Conservation (phyloP, 2,329 filamentous ascomycete genomes). For the Capronia coronata region DNA sequence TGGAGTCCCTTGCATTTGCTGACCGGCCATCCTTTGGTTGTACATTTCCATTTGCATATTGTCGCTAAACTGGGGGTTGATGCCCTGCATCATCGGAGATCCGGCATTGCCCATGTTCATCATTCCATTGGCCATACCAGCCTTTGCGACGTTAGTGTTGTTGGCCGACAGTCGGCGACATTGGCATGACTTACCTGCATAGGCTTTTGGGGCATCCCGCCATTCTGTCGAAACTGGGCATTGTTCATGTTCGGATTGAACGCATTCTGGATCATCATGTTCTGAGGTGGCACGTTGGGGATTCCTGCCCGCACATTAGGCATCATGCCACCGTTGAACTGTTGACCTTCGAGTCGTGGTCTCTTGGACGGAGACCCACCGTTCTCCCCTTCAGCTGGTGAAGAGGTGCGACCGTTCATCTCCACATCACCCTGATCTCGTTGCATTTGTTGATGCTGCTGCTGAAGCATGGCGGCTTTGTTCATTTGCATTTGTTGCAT, state of each 20-base stretch:
- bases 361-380: constrained; percentile 89
- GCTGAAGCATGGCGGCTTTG: constrained; percentile 57
- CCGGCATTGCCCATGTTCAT: constrained; percentile 62
- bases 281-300: constrained; percentile 41
- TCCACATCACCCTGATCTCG: constrained; percentile 85
- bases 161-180: constrained; percentile 65
- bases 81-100: constrained; percentile 73
- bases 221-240: constrained; percentile 42
- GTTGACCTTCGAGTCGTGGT: constrained; percentile 65
- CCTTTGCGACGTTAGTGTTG: constrained; percentile 69
- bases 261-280: constrained; percentile 53
- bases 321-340: constrained; percentile 72
- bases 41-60: constrained; percentile 36
- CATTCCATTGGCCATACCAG: constrained; percentile 63
- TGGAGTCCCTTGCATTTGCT: constrained; percentile 38
- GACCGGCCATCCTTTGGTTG: constrained; percentile 31
- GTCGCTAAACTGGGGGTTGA: constrained; percentile 51
- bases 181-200: constrained; percentile 72
- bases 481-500: constrained; percentile 24
- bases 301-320: constrained; percentile 69
- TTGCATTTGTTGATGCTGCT: constrained; percentile 64
- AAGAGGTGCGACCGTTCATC: constrained; percentile 72
- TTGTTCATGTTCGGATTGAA: constrained; percentile 70
- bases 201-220: constrained; percentile 56
- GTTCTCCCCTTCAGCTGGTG: constrained; percentile 76